Conservation (phyloP, 106 monocot species). For the Chionographis japonica region DNA sequence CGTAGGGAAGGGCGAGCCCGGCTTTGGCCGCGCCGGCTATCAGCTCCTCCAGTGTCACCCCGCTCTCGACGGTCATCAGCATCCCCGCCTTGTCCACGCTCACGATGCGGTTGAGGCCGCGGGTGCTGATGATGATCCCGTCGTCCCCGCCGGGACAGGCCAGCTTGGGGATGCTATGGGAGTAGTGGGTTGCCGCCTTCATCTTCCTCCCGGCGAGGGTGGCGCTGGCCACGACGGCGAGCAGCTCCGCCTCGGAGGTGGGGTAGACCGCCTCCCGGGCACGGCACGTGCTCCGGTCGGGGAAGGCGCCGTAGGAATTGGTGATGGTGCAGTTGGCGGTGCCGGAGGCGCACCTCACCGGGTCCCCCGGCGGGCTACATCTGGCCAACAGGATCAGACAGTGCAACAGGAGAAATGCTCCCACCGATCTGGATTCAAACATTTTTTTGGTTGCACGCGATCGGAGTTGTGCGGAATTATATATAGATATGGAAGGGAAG, state of each 20-base stretch:
- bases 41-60: conserved; percentile 27
- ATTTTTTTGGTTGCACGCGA: no score
- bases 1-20: conserved; percentile 35
- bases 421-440: no score
- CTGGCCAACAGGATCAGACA: no score
- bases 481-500: no score
- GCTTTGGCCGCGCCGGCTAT: conserved; percentile 25
- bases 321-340: conserved; percentile 28
- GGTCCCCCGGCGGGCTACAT: neutral
- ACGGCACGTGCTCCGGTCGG: conserved; percentile 39
- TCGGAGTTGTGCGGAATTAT: no score
- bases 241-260: conserved; percentile 34
- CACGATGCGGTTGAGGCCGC: conserved; percentile 15
- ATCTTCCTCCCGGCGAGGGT: conserved; percentile 18
- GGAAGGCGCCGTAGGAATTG: conserved; percentile 45
- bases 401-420: no score
- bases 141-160: conserved; percentile 40
- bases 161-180: conserved; percentile 54
- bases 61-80: conserved; percentile 34
- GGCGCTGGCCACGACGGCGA: conserved; percentile 23
- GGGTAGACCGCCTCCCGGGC: conserved; percentile 30
- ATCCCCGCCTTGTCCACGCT: conserved; percentile 5
- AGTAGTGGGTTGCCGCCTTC: conserved; percentile 42
- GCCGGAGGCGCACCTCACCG: conserved; percentile 6
- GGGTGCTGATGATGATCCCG: conserved; percentile 42